Evolutionary conservation across 2,329 filamentous ascomycete genomes (phyloP), one percentile per base, ranked within the genome.

Genomic region (Fusarium continuum): DNA sequence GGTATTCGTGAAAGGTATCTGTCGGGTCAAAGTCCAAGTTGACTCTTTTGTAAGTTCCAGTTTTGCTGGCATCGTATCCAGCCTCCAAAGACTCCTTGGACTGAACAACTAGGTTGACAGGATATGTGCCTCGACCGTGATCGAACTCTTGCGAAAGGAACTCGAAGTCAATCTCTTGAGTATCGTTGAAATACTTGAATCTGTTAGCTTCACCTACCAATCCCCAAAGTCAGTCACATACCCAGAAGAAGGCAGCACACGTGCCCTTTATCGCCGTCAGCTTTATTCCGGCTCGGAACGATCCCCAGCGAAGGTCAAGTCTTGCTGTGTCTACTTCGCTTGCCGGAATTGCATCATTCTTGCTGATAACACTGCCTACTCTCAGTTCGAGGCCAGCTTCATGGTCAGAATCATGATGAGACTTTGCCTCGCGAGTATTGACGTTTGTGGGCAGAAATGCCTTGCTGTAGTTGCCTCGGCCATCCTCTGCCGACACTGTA

Each of bases 201-300:
- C 22, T 22, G 32, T 59, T 31, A 60, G 43, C 44, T 38, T 38
- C 17, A 5, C 26, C 10, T 19, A 28, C 13, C 28, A 25, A 38
- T 25, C 22, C n/a, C 19, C 26, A 22, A n/a, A 38, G n/a, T 39
- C 14, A 22, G 11, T 17, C 20, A 70, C 78, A 68, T 72, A 91
- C 88, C 87, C 90, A 94, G 76, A 93, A 93, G 77, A 93, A 93
- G 7, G 90, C 90, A 25, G 85, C 87, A 73, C 91, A 93, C 2
- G 91, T 93, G 22, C 90, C 90, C 2, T 80, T 76, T 7, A 84
- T 77, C 32, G 76, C 76, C 0, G 87, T 86, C 52, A 89, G 74
- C 75, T 86, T 89, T 79, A 92, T 88, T 29, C 83, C 84, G 4
- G 87, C 85, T 16, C 90, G 80, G 68, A 89, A 93, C 20, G 84